These are phyloP conservation scores for Ganoderma boninense DNA, from an alignment of 1,284 basidiomycete genomes.

Conservation along the genomic window DNA sequence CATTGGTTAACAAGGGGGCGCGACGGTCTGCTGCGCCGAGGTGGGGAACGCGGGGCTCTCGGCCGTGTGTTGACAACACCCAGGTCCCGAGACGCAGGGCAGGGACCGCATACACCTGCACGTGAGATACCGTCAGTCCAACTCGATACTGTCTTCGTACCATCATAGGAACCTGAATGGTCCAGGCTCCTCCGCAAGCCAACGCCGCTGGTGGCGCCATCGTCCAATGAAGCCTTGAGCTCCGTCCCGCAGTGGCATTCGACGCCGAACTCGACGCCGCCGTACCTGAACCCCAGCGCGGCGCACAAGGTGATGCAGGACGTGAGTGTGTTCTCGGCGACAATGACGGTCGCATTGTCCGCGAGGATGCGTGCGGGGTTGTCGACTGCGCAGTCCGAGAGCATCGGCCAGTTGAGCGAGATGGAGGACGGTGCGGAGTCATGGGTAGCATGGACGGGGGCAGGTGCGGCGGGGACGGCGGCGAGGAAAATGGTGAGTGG, in stretches of 20 bases:
- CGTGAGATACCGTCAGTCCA: too few relatives aligned
- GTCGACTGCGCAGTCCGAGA: slow-evolving; percentile 34
- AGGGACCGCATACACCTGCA: slow-evolving; percentile 28
- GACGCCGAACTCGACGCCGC: slow-evolving; percentile 37
- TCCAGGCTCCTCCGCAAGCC: slow-evolving; percentile 34
- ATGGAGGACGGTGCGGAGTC: slow-evolving; percentile 17
- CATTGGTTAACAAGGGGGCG: slow-evolving; percentile 29
- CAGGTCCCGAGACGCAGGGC: slow-evolving; percentile 29
- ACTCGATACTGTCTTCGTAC: too few relatives aligned
- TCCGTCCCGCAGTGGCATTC: slow-evolving; percentile 39
- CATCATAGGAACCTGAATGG: slow-evolving; percentile 28
- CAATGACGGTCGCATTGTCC: slow-evolving; percentile 27
- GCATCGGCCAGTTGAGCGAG: slow-evolving; percentile 31
- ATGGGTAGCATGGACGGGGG: slow-evolving; percentile 10
- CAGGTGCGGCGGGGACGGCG: slow-evolving; percentile 14
- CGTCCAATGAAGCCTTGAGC: slow-evolving; percentile 22
- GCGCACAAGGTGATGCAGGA: slow-evolving; percentile 32
- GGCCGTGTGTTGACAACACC: slow-evolving; percentile 21
- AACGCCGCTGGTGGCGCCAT: slow-evolving; percentile 24
- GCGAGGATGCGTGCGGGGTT: slow-evolving; percentile 33
- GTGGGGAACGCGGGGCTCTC: slow-evolving; percentile 22
- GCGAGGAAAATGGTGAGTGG: neutral
- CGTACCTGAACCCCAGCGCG: slow-evolving; percentile 33
- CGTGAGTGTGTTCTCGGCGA: slow-evolving; percentile 29
- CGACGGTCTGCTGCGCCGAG: slow-evolving; percentile 17